These are phyloP conservation scores for Tarenaya hassleriana DNA, from an alignment of 345 rosid genomes.

Conservation along the genomic window DNA sequence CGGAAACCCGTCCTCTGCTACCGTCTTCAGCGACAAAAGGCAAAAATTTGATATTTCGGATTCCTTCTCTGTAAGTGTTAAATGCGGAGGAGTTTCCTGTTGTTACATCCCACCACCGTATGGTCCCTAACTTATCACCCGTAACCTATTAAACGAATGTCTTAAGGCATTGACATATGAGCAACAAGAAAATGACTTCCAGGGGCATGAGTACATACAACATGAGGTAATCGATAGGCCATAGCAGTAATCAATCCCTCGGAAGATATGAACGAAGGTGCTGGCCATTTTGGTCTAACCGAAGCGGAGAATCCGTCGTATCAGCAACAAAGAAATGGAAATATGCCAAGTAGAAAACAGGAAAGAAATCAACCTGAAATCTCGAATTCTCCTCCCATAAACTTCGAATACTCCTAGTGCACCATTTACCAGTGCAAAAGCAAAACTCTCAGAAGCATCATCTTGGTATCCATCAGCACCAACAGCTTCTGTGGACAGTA, in stretches of 20 bases:
- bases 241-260: constrained; percentile 85
- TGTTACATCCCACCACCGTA: constrained; percentile 91
- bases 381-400: constrained; percentile 78
- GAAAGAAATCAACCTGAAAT: constrained; percentile 51
- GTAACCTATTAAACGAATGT: constrained; percentile 35
- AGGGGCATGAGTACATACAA: constrained; percentile 50
- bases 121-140: constrained; percentile 63
- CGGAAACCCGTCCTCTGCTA: constrained; percentile 77
- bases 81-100: constrained; percentile 84
- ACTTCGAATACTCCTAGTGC: constrained; percentile 94
- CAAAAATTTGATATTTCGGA: constrained; percentile 74
- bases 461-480: constrained; percentile 53
- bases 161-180: constrained; percentile 7
- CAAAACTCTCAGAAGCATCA: constrained; percentile 72
- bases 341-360: not conserved
- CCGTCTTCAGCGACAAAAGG: constrained; percentile 73
- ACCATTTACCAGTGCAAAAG: constrained; percentile 86
- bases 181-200: constrained; percentile 17
- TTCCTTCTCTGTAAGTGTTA: constrained; percentile 78
- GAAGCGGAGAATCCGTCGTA: constrained; percentile 23
- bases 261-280: constrained; percentile 67
- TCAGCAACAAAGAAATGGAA: not conserved
- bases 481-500: constrained; percentile 30
- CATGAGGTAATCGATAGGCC: constrained; percentile 87
- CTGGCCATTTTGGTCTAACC: constrained; percentile 85